Percentiles rank a stretch among this genome's conserved stretches.
These are phyloP conservation scores for Metrosideros polymorpha DNA, from an alignment of 441 rosid genomes.

Conservation along the genomic window DNA sequence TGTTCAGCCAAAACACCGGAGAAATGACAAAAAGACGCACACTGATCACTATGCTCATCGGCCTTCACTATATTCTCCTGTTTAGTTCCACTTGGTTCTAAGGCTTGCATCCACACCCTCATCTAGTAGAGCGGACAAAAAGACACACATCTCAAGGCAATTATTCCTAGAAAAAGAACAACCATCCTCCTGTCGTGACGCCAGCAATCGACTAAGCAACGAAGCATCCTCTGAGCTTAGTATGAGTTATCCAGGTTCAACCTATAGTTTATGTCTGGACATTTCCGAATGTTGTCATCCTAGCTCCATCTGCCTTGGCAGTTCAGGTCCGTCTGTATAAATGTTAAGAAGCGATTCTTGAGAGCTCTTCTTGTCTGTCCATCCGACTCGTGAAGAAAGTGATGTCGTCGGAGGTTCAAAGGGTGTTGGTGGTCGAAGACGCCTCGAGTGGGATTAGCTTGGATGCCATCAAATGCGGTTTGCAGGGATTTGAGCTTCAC, in stretches of 20 bases:
- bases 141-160: neutral
- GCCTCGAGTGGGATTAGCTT: neutral
- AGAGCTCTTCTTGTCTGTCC: neutral
- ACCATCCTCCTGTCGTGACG: neutral
- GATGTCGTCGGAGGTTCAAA: neutral
- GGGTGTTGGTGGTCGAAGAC: neutral
- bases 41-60: neutral
- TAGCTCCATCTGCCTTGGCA: neutral
- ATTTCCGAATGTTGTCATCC: neutral
- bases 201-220: neutral
- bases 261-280: neutral
- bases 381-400: neutral
- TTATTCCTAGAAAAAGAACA: neutral
- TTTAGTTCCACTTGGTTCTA: neutral
- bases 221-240: neutral
- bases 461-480: neutral
- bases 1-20: neutral
- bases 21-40: neutral
- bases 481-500: neutral
- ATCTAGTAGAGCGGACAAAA: neutral
- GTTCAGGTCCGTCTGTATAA: neutral
- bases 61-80: neutral
- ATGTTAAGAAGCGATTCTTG: neutral
- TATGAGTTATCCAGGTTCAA: neutral
- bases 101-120: neutral